phyloP scores from a whole-genome alignment of 768 basidiomycete genomes.

The Asterophora lycoperdoides region DNA sequence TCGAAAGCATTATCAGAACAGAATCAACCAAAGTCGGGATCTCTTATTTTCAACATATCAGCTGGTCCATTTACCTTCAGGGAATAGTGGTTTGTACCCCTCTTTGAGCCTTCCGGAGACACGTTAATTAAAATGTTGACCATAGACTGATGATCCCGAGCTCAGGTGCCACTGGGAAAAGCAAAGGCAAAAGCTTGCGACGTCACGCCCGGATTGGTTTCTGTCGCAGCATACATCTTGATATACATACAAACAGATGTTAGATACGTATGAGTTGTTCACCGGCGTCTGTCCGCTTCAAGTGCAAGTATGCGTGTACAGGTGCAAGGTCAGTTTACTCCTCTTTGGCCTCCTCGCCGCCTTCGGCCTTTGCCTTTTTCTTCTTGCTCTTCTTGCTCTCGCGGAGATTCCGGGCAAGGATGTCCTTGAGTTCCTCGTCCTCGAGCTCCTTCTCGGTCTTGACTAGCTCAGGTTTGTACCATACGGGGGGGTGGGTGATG shows the following conservation, averaged over 20 bases:
- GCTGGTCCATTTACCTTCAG: no score
- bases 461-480: constrained; percentile 91
- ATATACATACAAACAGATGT: constrained; percentile 5
- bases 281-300: neutral
- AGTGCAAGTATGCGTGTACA: neutral
- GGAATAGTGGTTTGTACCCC: no score
- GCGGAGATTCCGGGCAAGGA: constrained; percentile 74
- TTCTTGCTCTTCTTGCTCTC: constrained; percentile 93
- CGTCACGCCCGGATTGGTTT: no score
- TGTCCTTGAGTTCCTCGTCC: constrained; percentile 80
- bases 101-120: no score
- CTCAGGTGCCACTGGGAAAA: no score
- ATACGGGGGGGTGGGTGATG: constrained; percentile 82
- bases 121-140: no score
- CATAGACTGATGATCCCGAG: no score
- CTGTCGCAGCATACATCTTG: neutral
- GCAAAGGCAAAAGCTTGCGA: no score
- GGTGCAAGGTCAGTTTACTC: constrained; percentile 17
- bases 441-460: constrained; percentile 87
- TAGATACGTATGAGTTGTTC: neutral
- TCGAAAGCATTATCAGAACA: no score
- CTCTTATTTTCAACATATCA: no score
- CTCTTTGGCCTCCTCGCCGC: constrained; percentile 40
- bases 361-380: constrained; percentile 63
- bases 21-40: no score